Evolutionary conservation across 176 grass and related monocot species (phyloP).

Genomic region (Cenchrus fungigraminus): DNA sequence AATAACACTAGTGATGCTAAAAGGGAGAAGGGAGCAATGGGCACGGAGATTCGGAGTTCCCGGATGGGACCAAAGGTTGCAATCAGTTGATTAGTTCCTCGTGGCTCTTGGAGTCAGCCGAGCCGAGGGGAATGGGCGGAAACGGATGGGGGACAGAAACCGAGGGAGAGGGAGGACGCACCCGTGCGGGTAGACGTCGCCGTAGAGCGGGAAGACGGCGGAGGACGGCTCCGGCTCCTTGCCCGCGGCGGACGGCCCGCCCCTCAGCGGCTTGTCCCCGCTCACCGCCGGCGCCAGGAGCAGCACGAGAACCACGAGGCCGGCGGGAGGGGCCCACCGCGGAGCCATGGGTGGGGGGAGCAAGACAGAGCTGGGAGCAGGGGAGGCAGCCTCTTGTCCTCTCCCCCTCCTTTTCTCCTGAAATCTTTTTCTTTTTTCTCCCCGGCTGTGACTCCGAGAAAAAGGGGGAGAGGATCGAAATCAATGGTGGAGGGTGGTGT

Average conservation of each 20-base stretch:
- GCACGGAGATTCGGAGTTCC: conserved; percentile 13
- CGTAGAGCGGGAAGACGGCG: conserved; percentile 80
- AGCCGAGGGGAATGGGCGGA: conserved; percentile 1
- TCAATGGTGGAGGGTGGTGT: not conserved
- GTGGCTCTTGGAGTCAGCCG: not conserved
- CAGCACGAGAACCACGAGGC: conserved; percentile 13
- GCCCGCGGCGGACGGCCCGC: not conserved
- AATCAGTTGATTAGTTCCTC: conserved; percentile 35
- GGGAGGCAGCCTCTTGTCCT: conserved; percentile 15
- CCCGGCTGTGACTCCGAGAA: not conserved
- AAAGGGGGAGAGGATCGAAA: not conserved
- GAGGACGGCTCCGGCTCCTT: conserved; percentile 44
- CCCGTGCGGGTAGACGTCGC: conserved; percentile 90
- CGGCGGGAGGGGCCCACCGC: conserved; percentile 36
- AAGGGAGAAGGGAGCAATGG: not conserved
- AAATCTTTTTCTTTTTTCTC: not conserved
- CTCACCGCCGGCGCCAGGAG: not conserved
- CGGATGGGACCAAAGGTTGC: conserved; percentile 17
- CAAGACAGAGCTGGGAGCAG: not conserved
- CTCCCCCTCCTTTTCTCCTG: conserved; percentile 1
- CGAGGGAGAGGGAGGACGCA: not conserved
- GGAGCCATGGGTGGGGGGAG: conserved; percentile 20
- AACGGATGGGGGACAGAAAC: not conserved
- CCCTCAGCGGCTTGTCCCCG: conserved; percentile 47
- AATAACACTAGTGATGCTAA: not conserved